A percentile compares a stretch with the other conserved stretches of the same genome.
These are phyloP conservation scores for Globisporangium yorkense DNA, from an alignment of 352 stramenopile species.

Conservation along the genomic window DNA sequence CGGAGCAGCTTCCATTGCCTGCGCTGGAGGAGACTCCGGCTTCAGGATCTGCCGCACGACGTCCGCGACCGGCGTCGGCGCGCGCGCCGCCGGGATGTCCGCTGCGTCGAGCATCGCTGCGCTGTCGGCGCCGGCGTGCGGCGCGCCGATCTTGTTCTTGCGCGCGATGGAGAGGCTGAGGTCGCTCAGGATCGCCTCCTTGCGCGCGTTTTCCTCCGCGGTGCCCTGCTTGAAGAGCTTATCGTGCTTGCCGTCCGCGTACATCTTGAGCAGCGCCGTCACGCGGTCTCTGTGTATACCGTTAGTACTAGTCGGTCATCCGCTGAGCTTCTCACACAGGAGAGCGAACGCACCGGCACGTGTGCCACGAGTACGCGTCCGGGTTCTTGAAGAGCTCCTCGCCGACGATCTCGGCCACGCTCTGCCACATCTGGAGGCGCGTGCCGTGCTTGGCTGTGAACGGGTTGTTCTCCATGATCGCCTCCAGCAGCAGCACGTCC, in stretches of 20 bases:
- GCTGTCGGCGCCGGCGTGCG: conserved; percentile 11
- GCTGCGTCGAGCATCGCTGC: conserved; percentile 16
- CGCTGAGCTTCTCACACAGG: too few species aligned
- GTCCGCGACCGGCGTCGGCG: not conserved
- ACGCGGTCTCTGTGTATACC: conserved; percentile 44
- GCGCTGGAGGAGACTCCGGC: not conserved
- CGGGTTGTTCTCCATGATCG: conserved; percentile 64
- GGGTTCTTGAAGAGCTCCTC: conserved; percentile 61
- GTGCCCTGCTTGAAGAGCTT: conserved; percentile 81
- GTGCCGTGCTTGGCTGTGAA: conserved; percentile 81
- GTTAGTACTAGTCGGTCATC: not conserved
- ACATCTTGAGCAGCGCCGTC: conserved; percentile 74
- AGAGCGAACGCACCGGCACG: conserved; percentile 46
- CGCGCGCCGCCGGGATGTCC: not conserved
- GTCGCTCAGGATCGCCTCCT: conserved; percentile 60
- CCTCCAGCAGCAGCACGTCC: conserved; percentile 75
- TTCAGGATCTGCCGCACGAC: not conserved
- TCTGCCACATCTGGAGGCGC: conserved; percentile 78
- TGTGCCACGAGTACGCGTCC: conserved; percentile 75
- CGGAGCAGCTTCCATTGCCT: not conserved
- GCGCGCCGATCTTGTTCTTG: conserved; percentile 35
- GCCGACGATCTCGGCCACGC: conserved; percentile 56
- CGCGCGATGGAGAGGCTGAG: conserved; percentile 41
- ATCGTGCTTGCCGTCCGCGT: conserved; percentile 70
- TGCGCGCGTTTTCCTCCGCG: conserved; percentile 60